Percentiles rank a stretch among this genome's conserved stretches.
These are phyloP conservation scores for Fusarium camptoceras DNA, from an alignment of 2,329 filamentous ascomycete genomes.

Conservation along the genomic window DNA sequence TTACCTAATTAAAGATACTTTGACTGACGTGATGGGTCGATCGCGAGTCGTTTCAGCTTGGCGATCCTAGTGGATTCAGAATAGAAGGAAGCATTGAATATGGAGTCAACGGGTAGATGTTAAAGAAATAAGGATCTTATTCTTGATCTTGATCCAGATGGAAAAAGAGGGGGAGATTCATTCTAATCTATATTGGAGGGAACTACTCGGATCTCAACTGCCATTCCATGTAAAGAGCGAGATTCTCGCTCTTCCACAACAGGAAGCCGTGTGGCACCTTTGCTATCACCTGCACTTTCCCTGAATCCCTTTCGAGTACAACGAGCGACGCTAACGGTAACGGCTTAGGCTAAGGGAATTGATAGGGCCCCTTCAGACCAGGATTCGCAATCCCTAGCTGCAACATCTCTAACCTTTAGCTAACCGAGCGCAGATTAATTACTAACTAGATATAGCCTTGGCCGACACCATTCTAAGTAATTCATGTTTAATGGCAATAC, in stretches of 20 bases:
- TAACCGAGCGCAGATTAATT: conserved; percentile 19
- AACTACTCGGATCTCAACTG: conserved; percentile 8
- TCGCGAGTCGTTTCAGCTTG: conserved; percentile 36
- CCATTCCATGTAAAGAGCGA: background rate
- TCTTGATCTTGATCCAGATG: background rate
- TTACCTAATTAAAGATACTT: conserved; percentile 6
- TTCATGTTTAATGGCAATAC: background rate
- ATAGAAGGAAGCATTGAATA: conserved; percentile 1
- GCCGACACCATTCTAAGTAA: conserved; percentile 6
- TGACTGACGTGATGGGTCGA: conserved; percentile 24
- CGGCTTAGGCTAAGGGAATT: conserved; percentile 6
- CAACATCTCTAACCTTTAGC: conserved; percentile 20
- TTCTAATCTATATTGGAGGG: conserved; percentile 20
- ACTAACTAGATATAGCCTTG: conserved; percentile 27
- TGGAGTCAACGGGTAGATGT: background rate
- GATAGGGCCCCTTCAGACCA: conserved; percentile 26
- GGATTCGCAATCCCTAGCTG: conserved; percentile 22
- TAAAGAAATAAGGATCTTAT: conserved; percentile 18
- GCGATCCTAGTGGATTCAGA: conserved; percentile 17
- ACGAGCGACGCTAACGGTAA: conserved; percentile 30
- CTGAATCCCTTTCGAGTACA: conserved; percentile 14
- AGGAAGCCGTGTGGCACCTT: conserved; percentile 28
- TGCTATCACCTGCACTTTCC: conserved; percentile 26
- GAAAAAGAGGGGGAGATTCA: conserved; percentile 5
- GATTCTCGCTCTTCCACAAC: conserved; percentile 15